Percentiles rank a stretch among this genome's conserved stretches.
Evolutionary conservation across 1,284 basidiomycete genomes (phyloP).

Genomic region (Cutaneotrichosporon sp.): DNA sequence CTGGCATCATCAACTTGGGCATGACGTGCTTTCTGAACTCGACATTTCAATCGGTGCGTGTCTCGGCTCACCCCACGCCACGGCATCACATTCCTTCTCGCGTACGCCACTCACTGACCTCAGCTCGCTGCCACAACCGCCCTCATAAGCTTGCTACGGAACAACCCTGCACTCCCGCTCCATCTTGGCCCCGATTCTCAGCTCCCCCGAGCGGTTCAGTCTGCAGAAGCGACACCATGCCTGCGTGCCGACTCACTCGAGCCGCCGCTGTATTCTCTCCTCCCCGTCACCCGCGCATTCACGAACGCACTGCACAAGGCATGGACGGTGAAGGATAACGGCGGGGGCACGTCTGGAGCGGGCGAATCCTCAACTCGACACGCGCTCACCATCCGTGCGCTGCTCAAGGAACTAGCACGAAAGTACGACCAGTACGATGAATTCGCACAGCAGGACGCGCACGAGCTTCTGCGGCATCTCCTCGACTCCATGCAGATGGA

Average conservation of each 20-base stretch:
- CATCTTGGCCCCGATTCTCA: slow-evolving; percentile 15
- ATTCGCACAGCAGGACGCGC: slow-evolving; percentile 77
- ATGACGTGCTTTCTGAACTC: slow-evolving; percentile 94
- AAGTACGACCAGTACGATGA: slow-evolving; percentile 93
- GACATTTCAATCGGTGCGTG: slow-evolving; percentile 62
- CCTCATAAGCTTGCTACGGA: slow-evolving; percentile 30
- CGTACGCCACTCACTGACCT: neutral
- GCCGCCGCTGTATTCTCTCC: slow-evolving; percentile 37
- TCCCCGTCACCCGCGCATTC: slow-evolving; percentile 46
- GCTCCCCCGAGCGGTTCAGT: slow-evolving; percentile 29
- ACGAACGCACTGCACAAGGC: slow-evolving; percentile 35
- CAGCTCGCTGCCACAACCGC: slow-evolving; percentile 39
- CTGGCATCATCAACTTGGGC: slow-evolving; percentile 73
- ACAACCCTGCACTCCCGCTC: slow-evolving; percentile 26
- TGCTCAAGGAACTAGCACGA: slow-evolving; percentile 65
- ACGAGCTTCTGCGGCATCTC: slow-evolving; percentile 82
- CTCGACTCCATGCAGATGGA: slow-evolving; percentile 94
- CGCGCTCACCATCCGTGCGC: slow-evolving; percentile 49
- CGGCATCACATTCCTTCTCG: no score
- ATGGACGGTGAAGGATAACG: slow-evolving; percentile 45
- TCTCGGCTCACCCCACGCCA: neutral
- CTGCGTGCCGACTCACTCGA: slow-evolving; percentile 40
- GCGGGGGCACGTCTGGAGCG: slow-evolving; percentile 33
- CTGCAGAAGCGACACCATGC: slow-evolving; percentile 33
- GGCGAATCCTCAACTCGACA: slow-evolving; percentile 26